Conservation (phyloP, 305 asterid species). For the Fraxinus xanthoxyloides region DNA sequence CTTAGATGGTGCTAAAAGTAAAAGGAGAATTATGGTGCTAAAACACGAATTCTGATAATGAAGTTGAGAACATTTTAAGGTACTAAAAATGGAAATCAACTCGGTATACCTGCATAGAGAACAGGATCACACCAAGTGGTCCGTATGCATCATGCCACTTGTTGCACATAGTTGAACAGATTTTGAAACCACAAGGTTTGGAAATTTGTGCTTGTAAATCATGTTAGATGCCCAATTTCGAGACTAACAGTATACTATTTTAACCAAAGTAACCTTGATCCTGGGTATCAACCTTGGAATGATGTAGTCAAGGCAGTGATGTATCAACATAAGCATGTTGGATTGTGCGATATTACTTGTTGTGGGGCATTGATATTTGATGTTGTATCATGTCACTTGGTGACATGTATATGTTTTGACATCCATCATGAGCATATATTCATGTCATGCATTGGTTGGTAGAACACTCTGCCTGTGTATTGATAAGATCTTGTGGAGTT, state of each 20-base stretch:
- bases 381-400: background rate
- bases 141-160: background rate
- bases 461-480: background rate
- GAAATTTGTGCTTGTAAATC: background rate
- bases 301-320: background rate
- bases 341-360: background rate
- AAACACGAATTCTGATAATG: background rate
- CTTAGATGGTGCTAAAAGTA: background rate
- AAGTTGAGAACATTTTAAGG: background rate
- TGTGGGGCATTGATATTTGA: background rate
- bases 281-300: background rate
- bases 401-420: background rate
- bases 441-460: background rate
- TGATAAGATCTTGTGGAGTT: background rate
- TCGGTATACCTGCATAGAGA: background rate
- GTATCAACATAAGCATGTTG: background rate
- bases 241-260: background rate
- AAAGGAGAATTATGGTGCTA: background rate
- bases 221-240: background rate
- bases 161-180: background rate
- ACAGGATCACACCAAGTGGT: background rate
- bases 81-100: background rate
- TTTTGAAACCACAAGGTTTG: background rate
- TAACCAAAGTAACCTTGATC: background rate
- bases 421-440: background rate